These are phyloP conservation scores for Kluyveromyces nonfermentans DNA, from an alignment of 805 yeast species.

Conservation along the genomic window DNA sequence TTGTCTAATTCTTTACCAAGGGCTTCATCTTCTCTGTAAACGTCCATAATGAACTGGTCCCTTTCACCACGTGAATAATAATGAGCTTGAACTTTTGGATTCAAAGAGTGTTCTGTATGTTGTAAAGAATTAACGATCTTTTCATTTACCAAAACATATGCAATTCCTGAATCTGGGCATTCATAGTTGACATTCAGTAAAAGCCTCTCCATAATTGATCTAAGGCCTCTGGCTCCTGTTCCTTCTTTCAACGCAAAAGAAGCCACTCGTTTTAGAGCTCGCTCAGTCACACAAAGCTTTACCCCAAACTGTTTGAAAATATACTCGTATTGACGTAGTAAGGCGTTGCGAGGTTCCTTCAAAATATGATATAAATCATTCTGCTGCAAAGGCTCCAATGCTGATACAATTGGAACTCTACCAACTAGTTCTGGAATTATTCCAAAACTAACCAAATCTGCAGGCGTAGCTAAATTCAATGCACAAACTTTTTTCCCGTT, in stretches of 20 bases:
- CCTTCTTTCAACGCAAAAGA: constrained; percentile 41
- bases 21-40: constrained; percentile 33
- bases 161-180: constrained; percentile 47
- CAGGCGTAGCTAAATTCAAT: constrained; percentile 38
- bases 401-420: constrained; percentile 46
- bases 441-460: constrained; percentile 44
- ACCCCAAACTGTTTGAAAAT: constrained; percentile 46
- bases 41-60: constrained; percentile 33
- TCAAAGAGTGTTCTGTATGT: constrained; percentile 24
- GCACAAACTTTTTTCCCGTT: constrained; percentile 34
- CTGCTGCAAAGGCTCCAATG: constrained; percentile 37
- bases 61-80: constrained; percentile 39
- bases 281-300: constrained; percentile 37
- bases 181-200: constrained; percentile 46
- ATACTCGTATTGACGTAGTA: constrained; percentile 44
- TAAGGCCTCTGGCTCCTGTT: constrained; percentile 53
- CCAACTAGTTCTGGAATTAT: constrained; percentile 54
- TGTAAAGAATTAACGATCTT: constrained; percentile 35
- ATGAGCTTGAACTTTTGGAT: constrained; percentile 30
- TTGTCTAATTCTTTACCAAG: constrained; percentile 29
- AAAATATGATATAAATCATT: constrained; percentile 40
- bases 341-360: constrained; percentile 47
- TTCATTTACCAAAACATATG: constrained; percentile 40
- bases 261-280: constrained; percentile 42
- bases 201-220: constrained; percentile 45